phyloP scores from a whole-genome alignment of 2,329 filamentous ascomycete species.

The Diaporthe sp. region DNA sequence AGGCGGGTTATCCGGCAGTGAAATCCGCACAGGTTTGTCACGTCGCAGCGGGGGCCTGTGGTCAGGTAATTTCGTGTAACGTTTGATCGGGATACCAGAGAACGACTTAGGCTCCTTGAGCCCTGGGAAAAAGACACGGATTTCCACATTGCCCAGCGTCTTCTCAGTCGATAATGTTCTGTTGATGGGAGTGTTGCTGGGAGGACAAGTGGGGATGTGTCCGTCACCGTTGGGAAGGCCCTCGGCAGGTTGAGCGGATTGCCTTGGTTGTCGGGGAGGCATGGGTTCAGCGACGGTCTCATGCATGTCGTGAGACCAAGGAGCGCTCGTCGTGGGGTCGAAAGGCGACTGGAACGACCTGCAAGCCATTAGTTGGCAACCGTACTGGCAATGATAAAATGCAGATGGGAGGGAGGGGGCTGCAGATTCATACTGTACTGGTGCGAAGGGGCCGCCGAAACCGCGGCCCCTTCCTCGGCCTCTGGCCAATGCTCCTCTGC shows the following conservation, averaged over 20 bases:
- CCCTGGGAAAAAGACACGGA: constrained; percentile 84
- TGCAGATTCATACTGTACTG: constrained; percentile 71
- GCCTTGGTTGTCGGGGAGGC: constrained; percentile 57
- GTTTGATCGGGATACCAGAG: constrained; percentile 83
- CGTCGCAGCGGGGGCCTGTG: constrained; percentile 93
- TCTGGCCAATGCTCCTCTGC: constrained; percentile 65
- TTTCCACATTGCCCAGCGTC: constrained; percentile 85
- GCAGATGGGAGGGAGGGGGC: background rate
- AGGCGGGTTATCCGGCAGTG: constrained; percentile 82
- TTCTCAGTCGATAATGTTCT: constrained; percentile 86
- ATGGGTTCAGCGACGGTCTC: constrained; percentile 71
- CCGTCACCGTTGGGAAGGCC: constrained; percentile 69
- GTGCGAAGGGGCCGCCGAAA: constrained; percentile 70
- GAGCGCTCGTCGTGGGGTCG: constrained; percentile 78
- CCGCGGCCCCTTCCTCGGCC: constrained; percentile 72
- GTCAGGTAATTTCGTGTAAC: constrained; percentile 94
- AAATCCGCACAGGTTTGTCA: constrained; percentile 96
- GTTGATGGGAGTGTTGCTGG: constrained; percentile 77
- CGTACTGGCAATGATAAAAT: constrained; percentile 34
- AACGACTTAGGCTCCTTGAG: constrained; percentile 81
- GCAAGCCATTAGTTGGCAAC: constrained; percentile 12
- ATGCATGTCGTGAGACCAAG: constrained; percentile 97
- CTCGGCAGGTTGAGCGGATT: constrained; percentile 57
- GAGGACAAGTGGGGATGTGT: constrained; percentile 68
- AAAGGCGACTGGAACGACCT: constrained; percentile 62